Percentiles rank a stretch among this genome's conserved stretches.
Evolutionary conservation across 768 basidiomycete species (phyloP).

Genomic region (Pulveroboletus sp.): DNA sequence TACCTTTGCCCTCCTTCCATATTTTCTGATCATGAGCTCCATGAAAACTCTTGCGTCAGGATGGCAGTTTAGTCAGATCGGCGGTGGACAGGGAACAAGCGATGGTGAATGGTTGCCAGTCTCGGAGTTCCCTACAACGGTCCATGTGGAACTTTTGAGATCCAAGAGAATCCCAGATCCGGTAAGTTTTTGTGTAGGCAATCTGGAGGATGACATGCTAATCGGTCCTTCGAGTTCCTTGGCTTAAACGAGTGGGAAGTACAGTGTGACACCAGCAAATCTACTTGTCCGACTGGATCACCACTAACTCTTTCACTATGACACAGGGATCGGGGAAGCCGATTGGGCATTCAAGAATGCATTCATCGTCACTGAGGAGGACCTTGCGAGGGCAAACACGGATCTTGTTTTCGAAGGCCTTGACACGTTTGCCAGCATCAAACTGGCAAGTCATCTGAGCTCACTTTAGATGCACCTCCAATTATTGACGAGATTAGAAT

Average conservation of each 20-base stretch:
- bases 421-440: constrained; percentile 80
- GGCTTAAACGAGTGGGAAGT: constrained; percentile 86
- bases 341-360: constrained; percentile 78
- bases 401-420: constrained; percentile 89
- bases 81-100: constrained; percentile 53
- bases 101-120: constrained; percentile 63
- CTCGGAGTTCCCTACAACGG: constrained; percentile 73
- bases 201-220: constrained; percentile 2
- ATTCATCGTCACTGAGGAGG: constrained; percentile 48
- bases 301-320: neutral
- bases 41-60: constrained; percentile 34
- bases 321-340: constrained; percentile 80
- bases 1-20: neutral
- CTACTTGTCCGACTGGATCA: neutral
- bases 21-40: constrained; percentile 13
- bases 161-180: constrained; percentile 76
- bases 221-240: constrained; percentile 46
- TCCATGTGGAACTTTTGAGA: constrained; percentile 82
- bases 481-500: constrained; percentile 51
- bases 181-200: constrained; percentile 39
- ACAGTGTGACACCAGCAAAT: constrained; percentile 56
- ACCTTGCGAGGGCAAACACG: constrained; percentile 43
- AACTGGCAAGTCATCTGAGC: constrained; percentile 42
- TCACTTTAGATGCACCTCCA: neutral
- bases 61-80: constrained; percentile 69